These are phyloP conservation scores for Scolecobasidium constrictum DNA, from an alignment of 2,329 filamentous ascomycete genomes.

Conservation along the genomic window DNA sequence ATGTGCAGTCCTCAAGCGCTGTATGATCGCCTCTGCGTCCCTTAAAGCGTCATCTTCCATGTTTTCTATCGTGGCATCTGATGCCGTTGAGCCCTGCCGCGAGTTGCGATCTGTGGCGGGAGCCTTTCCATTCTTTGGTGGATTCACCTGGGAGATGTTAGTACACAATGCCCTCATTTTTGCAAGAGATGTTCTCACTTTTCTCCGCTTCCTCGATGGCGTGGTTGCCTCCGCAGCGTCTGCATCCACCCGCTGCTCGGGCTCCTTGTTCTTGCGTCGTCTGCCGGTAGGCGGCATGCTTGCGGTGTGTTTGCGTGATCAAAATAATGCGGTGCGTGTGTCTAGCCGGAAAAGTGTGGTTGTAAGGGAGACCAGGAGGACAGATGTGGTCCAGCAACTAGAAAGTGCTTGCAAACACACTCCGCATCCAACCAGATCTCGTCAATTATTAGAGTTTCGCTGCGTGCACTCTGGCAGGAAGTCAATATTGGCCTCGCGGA, in stretches of 20 bases:
- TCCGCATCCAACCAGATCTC: too few relatives aligned
- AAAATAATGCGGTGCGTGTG: too few relatives aligned
- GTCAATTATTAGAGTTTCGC: too few relatives aligned
- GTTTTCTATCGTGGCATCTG: slow-evolving; percentile 9
- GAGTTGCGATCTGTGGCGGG: slow-evolving; percentile 1
- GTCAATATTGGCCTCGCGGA: too few relatives aligned
- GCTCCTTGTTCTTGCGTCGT: slow-evolving; percentile 6
- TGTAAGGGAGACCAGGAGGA: too few relatives aligned
- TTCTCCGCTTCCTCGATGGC: slow-evolving; percentile 9
- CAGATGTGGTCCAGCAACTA: too few relatives aligned
- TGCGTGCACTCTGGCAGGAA: too few relatives aligned
- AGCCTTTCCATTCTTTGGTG: not conserved
- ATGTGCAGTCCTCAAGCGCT: slow-evolving; percentile 31
- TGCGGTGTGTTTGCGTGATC: too few relatives aligned
- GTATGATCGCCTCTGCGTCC: slow-evolving; percentile 15
- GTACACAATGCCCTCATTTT: not conserved
- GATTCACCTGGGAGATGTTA: slow-evolving; percentile 8
- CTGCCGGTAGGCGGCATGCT: slow-evolving; percentile 8
- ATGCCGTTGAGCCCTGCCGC: slow-evolving; percentile 5
- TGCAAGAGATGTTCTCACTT: not conserved
- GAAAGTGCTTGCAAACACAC: too few relatives aligned
- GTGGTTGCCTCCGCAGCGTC: slow-evolving; percentile 6
- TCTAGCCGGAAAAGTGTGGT: too few relatives aligned
- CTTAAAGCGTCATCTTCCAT: slow-evolving; percentile 2
- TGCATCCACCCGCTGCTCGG: slow-evolving; percentile 3